Evolutionary conservation across 2,329 filamentous ascomycete genomes (phyloP), one percentile per base, ranked within the genome.

Genomic region (Metarhizium sp.): DNA sequence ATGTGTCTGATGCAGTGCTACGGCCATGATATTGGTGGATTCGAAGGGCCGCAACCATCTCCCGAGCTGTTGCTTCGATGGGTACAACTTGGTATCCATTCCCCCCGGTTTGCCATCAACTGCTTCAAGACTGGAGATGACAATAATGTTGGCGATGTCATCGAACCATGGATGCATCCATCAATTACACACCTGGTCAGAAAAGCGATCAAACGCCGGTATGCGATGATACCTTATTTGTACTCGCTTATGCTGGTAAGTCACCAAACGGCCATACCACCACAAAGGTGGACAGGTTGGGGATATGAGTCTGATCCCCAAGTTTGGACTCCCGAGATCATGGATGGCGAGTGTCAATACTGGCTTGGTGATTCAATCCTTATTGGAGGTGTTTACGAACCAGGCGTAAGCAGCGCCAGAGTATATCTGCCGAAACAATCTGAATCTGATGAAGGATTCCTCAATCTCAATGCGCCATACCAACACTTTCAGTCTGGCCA

Each of bases 151-250:
- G 86, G 86, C 7, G 86, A 87, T 40, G 85, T 90, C 0, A 90
- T 90, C 56, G 86, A 89, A 70, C 86, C 86, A 0, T 90, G 85
- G 84, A 88, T 89, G 84, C 87, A 89, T 63, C 83, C 85, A 0
- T 79, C 84, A 40, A 82, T 84, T 32, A 83, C 84, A 0, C 79
- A 78, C 0, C 68, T 85, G 1, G 73, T 90, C 14, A 79, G 86
- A 16, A 76, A 77, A 53, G 77, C 84, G 1, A 88, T 90, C 66
- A 84, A 84, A 68, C 78, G 87, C 6, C 78, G 86, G 36, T 90
- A 90, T 63, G 84, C 85, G 59, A 73, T 90, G 54, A 79, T 90
- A 8, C 86, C 87, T 0, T 90, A 88, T 65, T 76, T 87, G 7
- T 90, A 90, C 68, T 84, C 82, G 0, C 74, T 84, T 1, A 78